Evolutionary conservation across 73 alveolate genomes (phyloP).

Genomic region (Tetrahymena thermophila): DNA sequence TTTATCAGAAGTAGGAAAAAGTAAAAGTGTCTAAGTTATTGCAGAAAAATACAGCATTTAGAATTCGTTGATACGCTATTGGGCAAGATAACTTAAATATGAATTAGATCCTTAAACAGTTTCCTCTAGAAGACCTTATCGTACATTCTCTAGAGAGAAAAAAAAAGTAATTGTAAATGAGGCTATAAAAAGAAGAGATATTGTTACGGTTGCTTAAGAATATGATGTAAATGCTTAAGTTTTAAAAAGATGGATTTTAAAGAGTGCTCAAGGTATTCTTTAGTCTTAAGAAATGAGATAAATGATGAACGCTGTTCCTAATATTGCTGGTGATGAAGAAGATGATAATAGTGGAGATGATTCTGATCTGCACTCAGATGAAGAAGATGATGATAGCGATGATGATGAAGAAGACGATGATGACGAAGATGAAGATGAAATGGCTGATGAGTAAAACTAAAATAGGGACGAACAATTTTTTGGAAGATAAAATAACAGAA

Average conservation of each 20-base stretch:
- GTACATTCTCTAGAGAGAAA: not conserved
- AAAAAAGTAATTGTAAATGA: not conserved
- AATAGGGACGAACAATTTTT: not conserved
- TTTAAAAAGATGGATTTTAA: not conserved
- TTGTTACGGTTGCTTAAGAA: not conserved
- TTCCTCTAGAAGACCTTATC: not conserved
- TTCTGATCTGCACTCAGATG: not conserved
- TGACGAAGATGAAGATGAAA: not conserved
- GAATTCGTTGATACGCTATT: not conserved
- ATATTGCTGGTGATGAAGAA: not conserved
- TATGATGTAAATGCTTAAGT: not conserved
- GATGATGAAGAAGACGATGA: not conserved
- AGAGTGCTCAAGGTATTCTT: not conserved
- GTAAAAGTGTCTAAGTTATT: not conserved
- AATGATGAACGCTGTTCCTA: slow-evolving; percentile 1
- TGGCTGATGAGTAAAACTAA: not conserved
- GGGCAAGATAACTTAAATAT: not conserved
- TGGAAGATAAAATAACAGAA: not conserved
- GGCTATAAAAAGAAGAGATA: not conserved
- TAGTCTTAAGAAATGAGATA: not conserved
- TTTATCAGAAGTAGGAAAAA: not conserved
- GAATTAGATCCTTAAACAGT: not conserved
- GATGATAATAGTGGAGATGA: not conserved
- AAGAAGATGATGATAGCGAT: not conserved
- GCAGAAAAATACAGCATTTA: not conserved